These are phyloP conservation scores for Aspergillus quadricinctus DNA, from an alignment of 2,329 filamentous ascomycete genomes.

Conservation along the genomic window DNA sequence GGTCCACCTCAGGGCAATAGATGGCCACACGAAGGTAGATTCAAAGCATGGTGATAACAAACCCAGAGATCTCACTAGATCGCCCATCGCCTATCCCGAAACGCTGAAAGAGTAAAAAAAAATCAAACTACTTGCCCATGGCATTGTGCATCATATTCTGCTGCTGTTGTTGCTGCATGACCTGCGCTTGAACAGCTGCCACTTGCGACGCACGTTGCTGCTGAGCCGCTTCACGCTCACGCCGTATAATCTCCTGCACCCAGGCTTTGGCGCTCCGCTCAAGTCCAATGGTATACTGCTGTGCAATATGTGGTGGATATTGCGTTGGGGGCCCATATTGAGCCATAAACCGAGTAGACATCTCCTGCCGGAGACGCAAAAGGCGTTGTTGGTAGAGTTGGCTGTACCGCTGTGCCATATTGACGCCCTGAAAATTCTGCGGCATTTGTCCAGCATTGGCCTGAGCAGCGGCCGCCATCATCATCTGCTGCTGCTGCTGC, in stretches of 20 bases:
- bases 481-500: slow-evolving; percentile 34
- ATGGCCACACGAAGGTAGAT: not conserved
- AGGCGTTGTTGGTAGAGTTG: slow-evolving; percentile 35
- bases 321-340: slow-evolving; percentile 37
- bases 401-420: slow-evolving; percentile 31
- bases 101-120: slow-evolving; percentile 3
- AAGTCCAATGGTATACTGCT: slow-evolving; percentile 34
- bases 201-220: slow-evolving; percentile 30
- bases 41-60: not conserved
- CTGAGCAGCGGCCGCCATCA: slow-evolving; percentile 37
- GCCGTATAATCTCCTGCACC: slow-evolving; percentile 36
- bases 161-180: slow-evolving; percentile 35
- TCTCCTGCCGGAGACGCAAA: slow-evolving; percentile 32
- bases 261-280: slow-evolving; percentile 36
- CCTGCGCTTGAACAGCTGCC: slow-evolving; percentile 31
- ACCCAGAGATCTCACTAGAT: slow-evolving; percentile 13
- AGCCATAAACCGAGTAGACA: slow-evolving; percentile 32
- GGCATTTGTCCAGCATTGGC: slow-evolving; percentile 34
- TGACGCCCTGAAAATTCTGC: slow-evolving; percentile 26
- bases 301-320: slow-evolving; percentile 35
- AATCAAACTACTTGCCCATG: slow-evolving; percentile 28
- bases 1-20: not conserved
- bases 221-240: slow-evolving; percentile 31
- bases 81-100: not conserved
- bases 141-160: slow-evolving; percentile 42